Conservation (phyloP, 108 stramenopile species). For the Fistulifera solaris region DNA sequence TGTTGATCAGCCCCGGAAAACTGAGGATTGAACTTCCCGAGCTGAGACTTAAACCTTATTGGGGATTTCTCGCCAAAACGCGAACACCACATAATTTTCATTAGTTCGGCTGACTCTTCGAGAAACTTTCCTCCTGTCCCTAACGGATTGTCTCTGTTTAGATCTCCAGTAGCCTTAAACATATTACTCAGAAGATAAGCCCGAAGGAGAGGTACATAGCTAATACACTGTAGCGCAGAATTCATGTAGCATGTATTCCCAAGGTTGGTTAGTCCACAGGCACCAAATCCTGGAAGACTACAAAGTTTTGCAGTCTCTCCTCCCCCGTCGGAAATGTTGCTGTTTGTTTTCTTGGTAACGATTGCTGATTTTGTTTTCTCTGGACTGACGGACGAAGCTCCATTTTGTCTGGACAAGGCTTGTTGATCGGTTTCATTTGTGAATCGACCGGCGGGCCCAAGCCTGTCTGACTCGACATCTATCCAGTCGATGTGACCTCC, state of each 20-base stretch:
- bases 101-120: conserved; percentile 83
- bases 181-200: conserved; percentile 78
- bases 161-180: conserved; percentile 66
- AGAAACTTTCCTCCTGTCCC: conserved; percentile 90
- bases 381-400: conserved; percentile 1
- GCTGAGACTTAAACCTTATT: conserved; percentile 50
- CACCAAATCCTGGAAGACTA: conserved; percentile 74
- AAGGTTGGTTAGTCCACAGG: conserved; percentile 75
- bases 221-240: conserved; percentile 89
- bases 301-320: conserved; percentile 37
- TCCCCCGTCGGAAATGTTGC: conserved; percentile 9
- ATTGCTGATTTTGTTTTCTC: conserved; percentile 32
- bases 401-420: conserved; percentile 12
- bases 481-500: conserved; percentile 78
- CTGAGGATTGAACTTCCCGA: conserved; percentile 69
- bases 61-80: conserved; percentile 70
- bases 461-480: conserved; percentile 69
- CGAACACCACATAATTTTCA: conserved; percentile 79
- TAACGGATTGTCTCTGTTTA: conserved; percentile 90
- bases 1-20: conserved; percentile 94
- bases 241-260: conserved; percentile 97
- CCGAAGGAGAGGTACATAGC: conserved; percentile 79
- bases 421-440: conserved; percentile 32
- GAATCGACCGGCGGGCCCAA: conserved; percentile 71
- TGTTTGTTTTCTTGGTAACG: conserved; percentile 30